A percentile compares a stretch with the other conserved stretches of the same genome.
These are phyloP conservation scores for Onygenales sp. DNA, from an alignment of 2,329 filamentous ascomycete species.

Conservation along the genomic window DNA sequence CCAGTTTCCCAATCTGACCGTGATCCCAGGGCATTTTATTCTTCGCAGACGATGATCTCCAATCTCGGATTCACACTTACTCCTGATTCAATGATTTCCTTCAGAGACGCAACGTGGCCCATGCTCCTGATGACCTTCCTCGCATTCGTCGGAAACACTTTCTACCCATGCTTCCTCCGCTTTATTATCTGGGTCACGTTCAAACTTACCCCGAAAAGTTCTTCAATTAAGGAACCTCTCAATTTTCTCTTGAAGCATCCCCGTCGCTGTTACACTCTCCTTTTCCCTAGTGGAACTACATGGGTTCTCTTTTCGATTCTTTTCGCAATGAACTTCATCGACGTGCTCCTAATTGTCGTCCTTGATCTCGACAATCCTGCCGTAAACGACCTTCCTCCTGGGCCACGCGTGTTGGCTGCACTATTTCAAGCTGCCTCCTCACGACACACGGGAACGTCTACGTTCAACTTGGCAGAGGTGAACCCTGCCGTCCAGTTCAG, in stretches of 20 bases:
- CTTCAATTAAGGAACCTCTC: constrained; percentile 30
- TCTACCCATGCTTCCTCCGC: constrained; percentile 48
- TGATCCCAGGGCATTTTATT: constrained; percentile 37
- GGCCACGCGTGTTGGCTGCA: constrained; percentile 17
- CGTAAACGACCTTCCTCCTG: constrained; percentile 22
- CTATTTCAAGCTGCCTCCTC: constrained; percentile 48
- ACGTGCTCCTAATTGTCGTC: constrained; percentile 46
- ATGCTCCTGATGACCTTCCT: constrained; percentile 32
- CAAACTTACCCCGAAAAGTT: constrained; percentile 34
- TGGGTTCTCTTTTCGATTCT: constrained; percentile 48
- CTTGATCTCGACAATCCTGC: constrained; percentile 44
- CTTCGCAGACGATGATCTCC: constrained; percentile 42
- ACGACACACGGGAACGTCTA: constrained; percentile 41
- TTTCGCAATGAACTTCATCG: constrained; percentile 44
- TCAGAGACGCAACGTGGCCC: constrained; percentile 35
- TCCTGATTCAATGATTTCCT: constrained; percentile 45
- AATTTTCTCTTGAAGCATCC: constrained; percentile 54
- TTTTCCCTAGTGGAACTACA: constrained; percentile 52
- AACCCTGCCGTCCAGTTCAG: constrained; percentile 47
- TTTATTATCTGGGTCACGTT: constrained; percentile 49
- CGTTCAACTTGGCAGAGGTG: constrained; percentile 42
- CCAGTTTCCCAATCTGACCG: neutral
- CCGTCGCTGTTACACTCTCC: constrained; percentile 51
- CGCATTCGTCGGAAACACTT: constrained; percentile 30
- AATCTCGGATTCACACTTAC: constrained; percentile 49